Conservation (phyloP, 1,284 basidiomycete genomes). For the Apiotrichum veenhuisii region DNA sequence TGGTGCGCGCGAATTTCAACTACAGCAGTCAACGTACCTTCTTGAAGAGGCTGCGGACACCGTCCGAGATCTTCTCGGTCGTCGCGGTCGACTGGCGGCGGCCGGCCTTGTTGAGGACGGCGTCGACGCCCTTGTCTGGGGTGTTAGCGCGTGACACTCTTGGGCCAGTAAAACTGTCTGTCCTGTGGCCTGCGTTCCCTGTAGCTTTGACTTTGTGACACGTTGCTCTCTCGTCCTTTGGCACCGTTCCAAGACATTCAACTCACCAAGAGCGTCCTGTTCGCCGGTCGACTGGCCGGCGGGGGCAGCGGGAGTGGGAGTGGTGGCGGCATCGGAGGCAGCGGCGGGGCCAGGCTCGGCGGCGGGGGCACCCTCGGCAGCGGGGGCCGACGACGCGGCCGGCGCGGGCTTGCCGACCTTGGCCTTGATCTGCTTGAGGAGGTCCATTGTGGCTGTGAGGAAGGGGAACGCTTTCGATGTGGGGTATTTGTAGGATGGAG, state of each 20-base stretch:
- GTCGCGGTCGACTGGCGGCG: constrained; percentile 40
- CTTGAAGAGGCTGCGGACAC: constrained; percentile 48
- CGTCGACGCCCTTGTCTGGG: constrained; percentile 46
- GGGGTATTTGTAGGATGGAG: not conserved
- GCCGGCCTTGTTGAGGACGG: constrained; percentile 34
- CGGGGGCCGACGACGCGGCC: not conserved
- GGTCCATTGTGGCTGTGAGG: not conserved
- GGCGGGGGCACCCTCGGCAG: not conserved
- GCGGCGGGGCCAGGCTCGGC: not conserved
- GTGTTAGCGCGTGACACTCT: no score
- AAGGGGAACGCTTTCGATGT: no score
- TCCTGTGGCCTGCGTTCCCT: no score
- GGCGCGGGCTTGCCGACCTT: not conserved
- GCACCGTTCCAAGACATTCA: no score
- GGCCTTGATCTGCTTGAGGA: constrained; percentile 1
- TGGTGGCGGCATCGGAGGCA: not conserved
- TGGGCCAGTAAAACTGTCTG: no score
- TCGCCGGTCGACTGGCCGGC: constrained; percentile 24
- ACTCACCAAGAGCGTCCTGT: constrained; percentile 46
- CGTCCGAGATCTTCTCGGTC: constrained; percentile 53
- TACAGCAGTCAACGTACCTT: constrained; percentile 29
- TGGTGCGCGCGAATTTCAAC: no score
- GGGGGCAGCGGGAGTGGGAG: not conserved
- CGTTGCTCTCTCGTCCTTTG: no score
- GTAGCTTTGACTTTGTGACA: no score